Evolutionary conservation across 768 basidiomycete species (phyloP).

Genomic region (Lactifluus echinatus): DNA sequence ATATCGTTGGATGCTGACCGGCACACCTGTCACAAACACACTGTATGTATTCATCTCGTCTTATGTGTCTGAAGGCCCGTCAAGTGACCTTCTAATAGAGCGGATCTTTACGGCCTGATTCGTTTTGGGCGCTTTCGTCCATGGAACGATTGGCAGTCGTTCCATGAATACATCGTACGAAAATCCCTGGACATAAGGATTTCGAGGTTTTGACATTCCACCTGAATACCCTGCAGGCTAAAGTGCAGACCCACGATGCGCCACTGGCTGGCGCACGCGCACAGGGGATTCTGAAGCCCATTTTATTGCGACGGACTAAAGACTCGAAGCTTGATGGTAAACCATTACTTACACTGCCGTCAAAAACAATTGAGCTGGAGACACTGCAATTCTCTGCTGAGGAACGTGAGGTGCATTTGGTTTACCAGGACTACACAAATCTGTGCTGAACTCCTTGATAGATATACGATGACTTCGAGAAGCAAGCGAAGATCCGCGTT

Average conservation of each 20-base stretch:
- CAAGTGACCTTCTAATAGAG: slow-evolving; percentile 29
- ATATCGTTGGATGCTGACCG: slow-evolving; percentile 74
- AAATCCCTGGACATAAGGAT: neutral
- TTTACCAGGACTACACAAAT: neutral
- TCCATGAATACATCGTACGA: slow-evolving; percentile 47
- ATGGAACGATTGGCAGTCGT: slow-evolving; percentile 66
- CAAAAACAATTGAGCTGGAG: slow-evolving; percentile 51
- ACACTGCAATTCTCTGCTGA: slow-evolving; percentile 54
- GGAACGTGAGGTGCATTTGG: slow-evolving; percentile 46
- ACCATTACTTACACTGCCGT: slow-evolving; percentile 55
- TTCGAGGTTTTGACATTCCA: neutral
- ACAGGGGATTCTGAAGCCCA: slow-evolving; percentile 55
- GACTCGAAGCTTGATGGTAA: slow-evolving; percentile 55
- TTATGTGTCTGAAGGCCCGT: neutral
- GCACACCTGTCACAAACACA: slow-evolving; percentile 67
- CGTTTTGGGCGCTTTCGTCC: slow-evolving; percentile 62
- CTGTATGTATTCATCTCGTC: slow-evolving; percentile 33
- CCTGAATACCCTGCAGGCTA: slow-evolving; percentile 31
- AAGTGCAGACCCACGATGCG: slow-evolving; percentile 47
- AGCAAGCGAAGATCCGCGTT: slow-evolving; percentile 42
- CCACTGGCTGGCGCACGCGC: slow-evolving; percentile 58
- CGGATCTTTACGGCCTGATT: slow-evolving; percentile 62
- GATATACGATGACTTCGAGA: slow-evolving; percentile 54
- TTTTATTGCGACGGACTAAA: slow-evolving; percentile 70
- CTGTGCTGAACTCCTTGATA: slow-evolving; percentile 18